Base-by-base conservation (phyloP, 1,284 basidiomycete genomes). In the Violaceomyces palustris region DNA sequence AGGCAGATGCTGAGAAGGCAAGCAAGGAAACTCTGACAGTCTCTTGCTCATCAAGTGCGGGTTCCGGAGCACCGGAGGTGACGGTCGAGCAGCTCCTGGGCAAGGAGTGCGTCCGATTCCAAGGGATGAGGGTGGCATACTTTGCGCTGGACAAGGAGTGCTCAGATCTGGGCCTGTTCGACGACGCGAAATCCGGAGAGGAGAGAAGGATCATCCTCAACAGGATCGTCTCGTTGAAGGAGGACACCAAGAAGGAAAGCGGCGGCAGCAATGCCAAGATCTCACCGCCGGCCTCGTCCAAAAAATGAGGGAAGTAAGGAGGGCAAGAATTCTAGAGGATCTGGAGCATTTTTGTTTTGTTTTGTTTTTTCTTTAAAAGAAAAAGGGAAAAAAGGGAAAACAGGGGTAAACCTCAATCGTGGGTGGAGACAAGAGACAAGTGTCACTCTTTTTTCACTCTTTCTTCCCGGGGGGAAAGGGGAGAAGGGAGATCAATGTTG, bases 41-140 rank as follows among this genome's bases (percentile, higher is more conserved):
- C 21, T 19, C 31, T 19, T 15, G 31, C 17, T 19, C 31, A 4
- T 15, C 17, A 15, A 32, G 19, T 6, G 40, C 43, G 2, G 51
- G 58, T 14, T 52, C 45, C 0, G 64, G 60, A 8, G 63, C 62
- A 3, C 61, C 61, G 0, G 36, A 55, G 29, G 27, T 52, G 1
- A 87, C 82, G 5, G 83, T 82, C 30, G 85, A 85, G 45, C 86
- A 89, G 74, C 79, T 94, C 31, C 80, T 92, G 28, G 93, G 94
- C 17, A 85, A 87, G 73, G 94, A 98, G 75, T 87, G 85, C 72
- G 82, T 98, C 39, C 81, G 94, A 35, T 98, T 99, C 83, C 94
- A 99, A 76, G 94, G 88, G 15, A 80, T 98, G 75, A 83, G 94
- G 15, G 84, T 94, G 35, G 94, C 87, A 3, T 99, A 97, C 78